Evolutionary conservation across 345 rosid species (phyloP).

Genomic region (Populus nigra): DNA sequence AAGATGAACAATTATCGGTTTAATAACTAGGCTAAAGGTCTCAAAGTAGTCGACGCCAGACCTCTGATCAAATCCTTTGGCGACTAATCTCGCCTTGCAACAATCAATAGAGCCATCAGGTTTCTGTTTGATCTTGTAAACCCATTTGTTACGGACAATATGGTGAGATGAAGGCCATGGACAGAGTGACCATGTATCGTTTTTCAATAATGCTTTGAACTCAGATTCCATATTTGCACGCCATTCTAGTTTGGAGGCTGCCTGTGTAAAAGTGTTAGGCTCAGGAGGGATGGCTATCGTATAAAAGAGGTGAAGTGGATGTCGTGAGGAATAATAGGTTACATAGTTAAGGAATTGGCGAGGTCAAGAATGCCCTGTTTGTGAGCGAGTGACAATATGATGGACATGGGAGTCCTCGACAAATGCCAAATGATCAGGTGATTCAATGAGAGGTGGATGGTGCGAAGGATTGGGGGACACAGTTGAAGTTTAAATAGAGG

Average conservation of each 20-base stretch:
- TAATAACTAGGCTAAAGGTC: not conserved
- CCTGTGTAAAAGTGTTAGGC: too few relatives aligned
- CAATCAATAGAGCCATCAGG: not conserved
- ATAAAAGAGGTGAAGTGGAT: not conserved
- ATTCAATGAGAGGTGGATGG: not conserved
- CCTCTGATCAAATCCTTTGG: not conserved
- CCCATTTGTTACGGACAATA: too few relatives aligned
- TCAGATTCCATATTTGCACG: too few relatives aligned
- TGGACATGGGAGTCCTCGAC: not conserved
- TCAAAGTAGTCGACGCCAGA: not conserved
- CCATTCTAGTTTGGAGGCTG: not conserved
- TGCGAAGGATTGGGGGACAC: fast-evolving
- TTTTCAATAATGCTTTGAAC: not conserved
- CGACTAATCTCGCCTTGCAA: not conserved
- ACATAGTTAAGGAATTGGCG: not conserved
- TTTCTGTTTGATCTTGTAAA: not conserved
- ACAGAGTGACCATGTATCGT: fast-evolving
- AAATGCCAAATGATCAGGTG: fast-evolving
- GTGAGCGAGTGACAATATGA: not conserved
- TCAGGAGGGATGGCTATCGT: fast-evolving
- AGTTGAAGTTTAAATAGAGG: too few relatives aligned
- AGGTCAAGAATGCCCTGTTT: not conserved
- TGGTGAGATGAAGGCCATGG: too few relatives aligned
- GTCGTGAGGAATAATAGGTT: not conserved
- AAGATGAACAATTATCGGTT: fast-evolving